Evolutionary conservation across 352 stramenopile species (phyloP).

Genomic region (Peronospora belbahrii): DNA sequence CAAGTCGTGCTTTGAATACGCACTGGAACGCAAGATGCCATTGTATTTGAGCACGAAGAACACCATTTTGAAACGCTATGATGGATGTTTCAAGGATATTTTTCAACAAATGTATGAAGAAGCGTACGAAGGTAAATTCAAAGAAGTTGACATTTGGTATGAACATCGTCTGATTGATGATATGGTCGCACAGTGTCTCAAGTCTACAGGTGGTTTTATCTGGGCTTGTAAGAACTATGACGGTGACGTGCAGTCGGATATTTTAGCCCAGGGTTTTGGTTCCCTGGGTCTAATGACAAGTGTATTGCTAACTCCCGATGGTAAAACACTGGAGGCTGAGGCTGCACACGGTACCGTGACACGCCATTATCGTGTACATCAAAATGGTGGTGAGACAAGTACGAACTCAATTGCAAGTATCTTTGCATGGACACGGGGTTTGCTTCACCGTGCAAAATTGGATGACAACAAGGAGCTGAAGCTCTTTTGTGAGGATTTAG

Average conservation of each 20-base stretch:
- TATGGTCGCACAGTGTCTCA: constrained; percentile 87
- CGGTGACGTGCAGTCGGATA: constrained; percentile 87
- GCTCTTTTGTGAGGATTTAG: constrained; percentile 65
- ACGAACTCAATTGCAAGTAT: constrained; percentile 88
- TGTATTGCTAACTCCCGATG: constrained; percentile 76
- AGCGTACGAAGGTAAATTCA: constrained; percentile 71
- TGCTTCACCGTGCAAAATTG: constrained; percentile 79
- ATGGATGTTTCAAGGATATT: constrained; percentile 86
- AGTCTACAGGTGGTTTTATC: constrained; percentile 84
- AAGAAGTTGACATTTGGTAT: constrained; percentile 73
- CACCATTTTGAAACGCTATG: constrained; percentile 87
- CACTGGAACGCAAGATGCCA: constrained; percentile 52
- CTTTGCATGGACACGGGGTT: constrained; percentile 83
- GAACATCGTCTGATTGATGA: constrained; percentile 85
- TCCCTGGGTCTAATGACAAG: constrained; percentile 86
- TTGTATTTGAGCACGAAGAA: constrained; percentile 89
- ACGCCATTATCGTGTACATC: constrained; percentile 81
- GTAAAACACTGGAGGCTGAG: constrained; percentile 84
- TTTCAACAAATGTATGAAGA: constrained; percentile 81
- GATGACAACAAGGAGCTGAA: constrained; percentile 74
- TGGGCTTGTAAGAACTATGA: constrained; percentile 91
- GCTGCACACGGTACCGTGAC: constrained; percentile 87
- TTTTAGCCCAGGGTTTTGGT: constrained; percentile 82
- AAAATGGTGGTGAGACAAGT: constrained; percentile 82
- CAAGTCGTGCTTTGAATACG: constrained; percentile 56